Evolutionary conservation across 2,329 filamentous ascomycete species (phyloP).

Genomic region (Plenodomus biglobosus): DNA sequence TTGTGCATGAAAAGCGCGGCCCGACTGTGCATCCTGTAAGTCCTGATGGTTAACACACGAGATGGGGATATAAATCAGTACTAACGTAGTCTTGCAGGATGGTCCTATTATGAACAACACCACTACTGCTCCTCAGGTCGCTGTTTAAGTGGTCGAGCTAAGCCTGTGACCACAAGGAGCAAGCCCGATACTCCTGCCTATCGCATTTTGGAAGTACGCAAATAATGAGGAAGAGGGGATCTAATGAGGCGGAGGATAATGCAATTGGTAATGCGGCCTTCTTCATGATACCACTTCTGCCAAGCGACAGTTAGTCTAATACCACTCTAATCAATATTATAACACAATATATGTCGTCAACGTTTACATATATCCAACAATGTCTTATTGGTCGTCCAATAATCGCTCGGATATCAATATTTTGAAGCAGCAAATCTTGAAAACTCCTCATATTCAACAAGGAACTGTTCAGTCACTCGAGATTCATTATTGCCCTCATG

Average conservation of each 20-base stretch:
- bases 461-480: too few species aligned
- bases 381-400: too few species aligned
- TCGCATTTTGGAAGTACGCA: neutral
- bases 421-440: too few species aligned
- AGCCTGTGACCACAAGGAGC: neutral
- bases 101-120: conserved; percentile 1
- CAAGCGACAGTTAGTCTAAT: too few species aligned
- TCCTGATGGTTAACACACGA: neutral
- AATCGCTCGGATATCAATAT: too few species aligned
- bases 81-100: neutral
- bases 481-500: too few species aligned
- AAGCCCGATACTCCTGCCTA: neutral
- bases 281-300: too few species aligned
- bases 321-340: too few species aligned
- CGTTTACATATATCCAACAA: too few species aligned
- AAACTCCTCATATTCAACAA: too few species aligned
- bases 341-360: too few species aligned
- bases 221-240: neutral
- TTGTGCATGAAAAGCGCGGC: conserved; percentile 24
- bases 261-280: neutral
- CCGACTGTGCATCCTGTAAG: conserved; percentile 2
- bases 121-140: neutral
- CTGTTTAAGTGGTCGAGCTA: neutral
- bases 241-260: neutral
- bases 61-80: neutral